Evolutionary conservation across 2,329 filamentous ascomycete species (phyloP).

Genomic region (Truncatella angustata): DNA sequence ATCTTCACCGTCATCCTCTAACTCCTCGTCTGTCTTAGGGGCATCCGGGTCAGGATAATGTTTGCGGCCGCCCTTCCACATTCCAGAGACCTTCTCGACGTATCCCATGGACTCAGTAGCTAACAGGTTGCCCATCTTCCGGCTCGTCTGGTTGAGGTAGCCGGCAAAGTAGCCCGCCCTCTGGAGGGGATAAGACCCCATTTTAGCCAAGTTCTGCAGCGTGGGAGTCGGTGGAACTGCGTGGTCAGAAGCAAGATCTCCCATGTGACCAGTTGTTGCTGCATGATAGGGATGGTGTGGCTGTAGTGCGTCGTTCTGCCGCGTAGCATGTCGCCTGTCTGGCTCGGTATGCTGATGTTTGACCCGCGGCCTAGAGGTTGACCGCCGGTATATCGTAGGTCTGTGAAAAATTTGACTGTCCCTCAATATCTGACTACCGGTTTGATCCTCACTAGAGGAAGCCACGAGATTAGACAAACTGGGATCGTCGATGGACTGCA

Average conservation of each 20-base stretch:
- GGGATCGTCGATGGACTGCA: slow-evolving; percentile 70
- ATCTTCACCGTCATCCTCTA: slow-evolving; percentile 50
- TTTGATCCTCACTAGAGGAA: slow-evolving; percentile 73
- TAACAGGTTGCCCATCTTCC: slow-evolving; percentile 77
- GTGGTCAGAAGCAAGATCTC: slow-evolving; percentile 29
- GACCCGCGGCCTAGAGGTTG: slow-evolving; percentile 36
- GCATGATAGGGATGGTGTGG: slow-evolving; percentile 15
- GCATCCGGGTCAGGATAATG: slow-evolving; percentile 72
- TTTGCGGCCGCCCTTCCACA: slow-evolving; percentile 89
- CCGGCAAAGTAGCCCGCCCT: slow-evolving; percentile 80
- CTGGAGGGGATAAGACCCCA: slow-evolving; percentile 76
- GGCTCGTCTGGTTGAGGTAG: slow-evolving; percentile 76
- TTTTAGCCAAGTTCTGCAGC: slow-evolving; percentile 52
- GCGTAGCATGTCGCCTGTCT: slow-evolving; percentile 7
- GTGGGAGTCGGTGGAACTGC: slow-evolving; percentile 33
- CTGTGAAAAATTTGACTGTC: slow-evolving; percentile 86
- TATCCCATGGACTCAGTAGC: slow-evolving; percentile 95
- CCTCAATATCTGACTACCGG: slow-evolving; percentile 85
- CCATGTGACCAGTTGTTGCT: slow-evolving; percentile 36
- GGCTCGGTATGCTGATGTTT: slow-evolving; percentile 6
- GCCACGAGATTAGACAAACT: slow-evolving; percentile 69
- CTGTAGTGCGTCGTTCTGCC: slow-evolving; percentile 14
- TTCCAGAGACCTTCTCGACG: slow-evolving; percentile 92
- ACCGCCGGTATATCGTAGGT: slow-evolving; percentile 61
- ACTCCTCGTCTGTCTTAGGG: slow-evolving; percentile 53